Conservation (phyloP, 192 early-diverging fungal species). For the Linnemannia schmuckeri region DNA sequence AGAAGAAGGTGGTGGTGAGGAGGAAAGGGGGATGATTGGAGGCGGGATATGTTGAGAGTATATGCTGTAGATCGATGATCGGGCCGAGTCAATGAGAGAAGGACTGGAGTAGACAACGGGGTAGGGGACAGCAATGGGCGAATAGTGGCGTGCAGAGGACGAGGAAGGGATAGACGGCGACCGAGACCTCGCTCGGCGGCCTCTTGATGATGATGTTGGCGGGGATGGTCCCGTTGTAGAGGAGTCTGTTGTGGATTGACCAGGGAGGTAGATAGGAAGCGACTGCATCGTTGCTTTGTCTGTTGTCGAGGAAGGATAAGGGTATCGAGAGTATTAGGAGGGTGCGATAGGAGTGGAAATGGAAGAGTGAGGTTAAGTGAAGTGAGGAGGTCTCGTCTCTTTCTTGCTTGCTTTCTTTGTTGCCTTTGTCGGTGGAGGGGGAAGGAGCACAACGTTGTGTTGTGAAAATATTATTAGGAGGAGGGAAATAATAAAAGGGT, state of each 20-base stretch:
- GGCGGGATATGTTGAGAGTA: neutral
- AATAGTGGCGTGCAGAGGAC: constrained; percentile 11
- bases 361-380: neutral
- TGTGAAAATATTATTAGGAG: too few relatives aligned
- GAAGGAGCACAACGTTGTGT: neutral
- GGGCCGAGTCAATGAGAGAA: constrained; percentile 30
- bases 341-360: neutral
- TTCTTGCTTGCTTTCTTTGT: too few relatives aligned
- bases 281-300: neutral
- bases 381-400: neutral
- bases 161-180: constrained; percentile 12
- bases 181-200: neutral
- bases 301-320: neutral
- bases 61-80: neutral
- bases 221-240: neutral
- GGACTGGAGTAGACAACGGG: constrained; percentile 40
- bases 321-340: neutral
- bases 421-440: neutral
- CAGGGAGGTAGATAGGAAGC: constrained; percentile 1
- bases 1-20: neutral
- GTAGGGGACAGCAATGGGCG: constrained; percentile 21
- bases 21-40: constrained; percentile 3
- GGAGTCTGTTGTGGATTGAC: neutral
- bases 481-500: neutral
- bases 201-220: neutral